These are phyloP conservation scores for Austroboletus olivaceoglutinosus DNA, from an alignment of 1,284 basidiomycete species.

Conservation along the genomic window DNA sequence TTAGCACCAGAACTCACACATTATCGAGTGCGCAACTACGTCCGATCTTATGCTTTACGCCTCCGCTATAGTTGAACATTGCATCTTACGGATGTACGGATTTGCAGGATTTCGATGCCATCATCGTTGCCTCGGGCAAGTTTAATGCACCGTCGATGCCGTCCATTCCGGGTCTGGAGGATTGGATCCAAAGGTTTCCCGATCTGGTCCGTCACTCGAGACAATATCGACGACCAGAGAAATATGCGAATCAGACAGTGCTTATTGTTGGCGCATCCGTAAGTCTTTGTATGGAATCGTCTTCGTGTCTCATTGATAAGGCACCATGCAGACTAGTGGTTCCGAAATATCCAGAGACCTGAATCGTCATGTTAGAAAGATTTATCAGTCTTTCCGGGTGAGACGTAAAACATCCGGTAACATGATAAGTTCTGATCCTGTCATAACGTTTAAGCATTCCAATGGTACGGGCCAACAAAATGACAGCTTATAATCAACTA, in stretches of 20 bases:
- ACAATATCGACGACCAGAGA: conserved; percentile 44
- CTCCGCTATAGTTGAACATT: not conserved
- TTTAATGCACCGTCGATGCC: conserved; percentile 17
- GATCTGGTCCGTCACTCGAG: conserved; percentile 41
- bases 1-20: conserved; percentile 21
- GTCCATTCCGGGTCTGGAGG: conserved; percentile 10
- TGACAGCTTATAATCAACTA: no score
- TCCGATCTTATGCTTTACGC: conserved; percentile 35
- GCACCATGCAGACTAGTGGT: conserved; percentile 6
- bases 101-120: conserved; percentile 20
- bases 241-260: conserved; percentile 40
- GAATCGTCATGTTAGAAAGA: conserved; percentile 5
- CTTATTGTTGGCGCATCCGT: conserved; percentile 44
- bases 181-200: conserved; percentile 40
- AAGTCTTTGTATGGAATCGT: not conserved
- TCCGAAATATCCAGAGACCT: conserved; percentile 16
- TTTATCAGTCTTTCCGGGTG: conserved; percentile 17
- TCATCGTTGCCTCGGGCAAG: conserved; percentile 14
- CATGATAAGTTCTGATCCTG: not conserved
- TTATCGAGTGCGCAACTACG: conserved; percentile 27
- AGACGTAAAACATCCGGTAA: not conserved
- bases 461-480: conserved; percentile 1
- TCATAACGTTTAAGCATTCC: not conserved
- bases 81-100: not conserved
- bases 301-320: not conserved